These are phyloP conservation scores for Fusarium burgessii DNA, from an alignment of 2,329 filamentous ascomycete species.

Conservation along the genomic window DNA sequence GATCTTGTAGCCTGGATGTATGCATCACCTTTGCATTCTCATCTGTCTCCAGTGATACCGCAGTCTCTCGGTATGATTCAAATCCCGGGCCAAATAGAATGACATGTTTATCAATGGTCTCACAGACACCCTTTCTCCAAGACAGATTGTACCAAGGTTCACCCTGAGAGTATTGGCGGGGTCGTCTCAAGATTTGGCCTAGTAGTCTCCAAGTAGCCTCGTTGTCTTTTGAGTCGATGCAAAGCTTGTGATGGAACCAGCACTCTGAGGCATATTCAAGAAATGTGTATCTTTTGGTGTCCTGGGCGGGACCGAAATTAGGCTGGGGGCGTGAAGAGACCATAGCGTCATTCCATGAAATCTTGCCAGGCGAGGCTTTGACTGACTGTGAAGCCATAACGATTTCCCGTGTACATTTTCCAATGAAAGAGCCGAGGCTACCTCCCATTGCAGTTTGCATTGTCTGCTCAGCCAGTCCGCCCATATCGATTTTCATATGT, in stretches of 20 bases:
- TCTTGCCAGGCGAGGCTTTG: neutral
- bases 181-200: neutral
- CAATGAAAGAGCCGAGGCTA: neutral
- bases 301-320: neutral
- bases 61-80: neutral
- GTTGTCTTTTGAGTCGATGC: accelerated
- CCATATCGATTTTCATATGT: neutral
- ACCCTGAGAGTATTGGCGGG: neutral
- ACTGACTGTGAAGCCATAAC: neutral
- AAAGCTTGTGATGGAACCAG: neutral
- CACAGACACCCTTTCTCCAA: neutral
- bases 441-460: neutral
- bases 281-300: neutral
- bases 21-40: neutral
- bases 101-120: neutral
- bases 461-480: neutral
- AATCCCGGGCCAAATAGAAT: neutral
- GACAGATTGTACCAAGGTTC: neutral
- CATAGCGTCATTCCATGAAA: neutral
- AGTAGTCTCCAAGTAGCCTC: conserved; percentile 2
- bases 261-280: neutral
- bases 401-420: neutral
- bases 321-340: no score
- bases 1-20: neutral
- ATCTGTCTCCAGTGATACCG: neutral